These are phyloP conservation scores for Botrytis aclada DNA, from an alignment of 2,329 filamentous ascomycete species.

Conservation along the genomic window DNA sequence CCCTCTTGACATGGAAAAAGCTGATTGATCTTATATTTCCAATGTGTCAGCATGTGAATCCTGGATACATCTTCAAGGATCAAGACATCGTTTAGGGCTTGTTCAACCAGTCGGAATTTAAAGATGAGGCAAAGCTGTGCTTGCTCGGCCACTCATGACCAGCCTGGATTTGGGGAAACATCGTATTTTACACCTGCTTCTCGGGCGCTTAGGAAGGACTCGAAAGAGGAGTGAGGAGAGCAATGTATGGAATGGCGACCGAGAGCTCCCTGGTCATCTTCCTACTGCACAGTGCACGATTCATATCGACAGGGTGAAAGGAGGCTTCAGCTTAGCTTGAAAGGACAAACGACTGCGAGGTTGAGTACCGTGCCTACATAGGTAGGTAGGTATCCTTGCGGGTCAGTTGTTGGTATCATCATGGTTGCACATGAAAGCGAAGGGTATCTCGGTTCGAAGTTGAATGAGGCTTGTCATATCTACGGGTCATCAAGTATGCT, in stretches of 20 bases:
- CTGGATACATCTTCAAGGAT: constrained; percentile 11
- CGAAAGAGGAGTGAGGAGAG: not conserved
- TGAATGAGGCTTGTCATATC: constrained; percentile 11
- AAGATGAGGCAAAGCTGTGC: constrained; percentile 1
- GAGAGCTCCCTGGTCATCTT: not conserved
- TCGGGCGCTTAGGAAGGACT: constrained; percentile 14
- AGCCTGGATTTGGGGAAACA: not conserved
- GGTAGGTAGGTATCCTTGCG: constrained; percentile 3
- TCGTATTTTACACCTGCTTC: constrained; percentile 10
- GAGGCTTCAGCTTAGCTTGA: not conserved
- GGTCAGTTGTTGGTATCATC: not conserved
- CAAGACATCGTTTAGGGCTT: constrained; percentile 14
- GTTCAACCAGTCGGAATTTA: constrained; percentile 11
- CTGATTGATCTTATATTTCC: constrained; percentile 15
- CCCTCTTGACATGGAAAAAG: not conserved
- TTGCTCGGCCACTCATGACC: constrained; percentile 14
- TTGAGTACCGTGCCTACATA: not conserved
- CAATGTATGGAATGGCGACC: constrained; percentile 9
- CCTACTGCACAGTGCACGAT: constrained; percentile 6
- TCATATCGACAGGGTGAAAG: constrained; percentile 7
- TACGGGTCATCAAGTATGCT: not conserved
- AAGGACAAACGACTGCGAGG: constrained; percentile 1
- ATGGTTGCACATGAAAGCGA: not conserved
- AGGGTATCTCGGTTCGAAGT: not conserved
- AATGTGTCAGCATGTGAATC: constrained; percentile 14